Evolutionary conservation across 805 yeast genomes (phyloP).

Genomic region (Zygosaccharomyces siamensis): DNA sequence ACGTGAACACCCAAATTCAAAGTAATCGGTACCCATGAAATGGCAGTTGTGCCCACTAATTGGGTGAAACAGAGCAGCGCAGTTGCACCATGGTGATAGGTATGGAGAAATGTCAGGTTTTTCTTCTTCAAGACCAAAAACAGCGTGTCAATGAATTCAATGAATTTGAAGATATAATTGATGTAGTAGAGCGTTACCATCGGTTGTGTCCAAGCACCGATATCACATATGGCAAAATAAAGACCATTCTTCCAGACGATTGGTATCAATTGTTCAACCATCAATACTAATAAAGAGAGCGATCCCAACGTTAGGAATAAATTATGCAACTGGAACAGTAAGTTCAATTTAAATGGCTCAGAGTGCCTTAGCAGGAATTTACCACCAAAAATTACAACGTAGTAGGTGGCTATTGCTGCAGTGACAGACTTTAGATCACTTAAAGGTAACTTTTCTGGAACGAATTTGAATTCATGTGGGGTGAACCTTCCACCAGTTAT

Average conservation of each 20-base stretch:
- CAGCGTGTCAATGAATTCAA: slow-evolving; percentile 86
- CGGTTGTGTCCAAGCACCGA: slow-evolving; percentile 75
- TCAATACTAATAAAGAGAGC: slow-evolving; percentile 56
- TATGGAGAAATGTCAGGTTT: slow-evolving; percentile 86
- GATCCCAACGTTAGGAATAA: slow-evolving; percentile 67
- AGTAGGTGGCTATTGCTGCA: slow-evolving; percentile 61
- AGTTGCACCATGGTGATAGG: slow-evolving; percentile 98
- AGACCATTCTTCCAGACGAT: slow-evolving; percentile 69
- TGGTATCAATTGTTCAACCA: slow-evolving; percentile 83
- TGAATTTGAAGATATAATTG: slow-evolving; percentile 83
- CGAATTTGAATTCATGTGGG: slow-evolving; percentile 55
- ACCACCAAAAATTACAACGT: slow-evolving; percentile 81
- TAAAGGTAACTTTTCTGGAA: slow-evolving; percentile 60
- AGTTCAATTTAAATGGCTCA: slow-evolving; percentile 68
- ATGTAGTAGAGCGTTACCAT: slow-evolving; percentile 82
- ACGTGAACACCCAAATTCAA: slow-evolving; percentile 91
- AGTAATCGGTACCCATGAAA: slow-evolving; percentile 91
- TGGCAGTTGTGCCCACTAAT: slow-evolving; percentile 82
- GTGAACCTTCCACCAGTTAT: slow-evolving; percentile 26
- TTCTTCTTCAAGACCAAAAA: slow-evolving; percentile 89
- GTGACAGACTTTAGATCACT: slow-evolving; percentile 59
- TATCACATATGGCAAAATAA: slow-evolving; percentile 76
- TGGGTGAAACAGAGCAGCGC: slow-evolving; percentile 92
- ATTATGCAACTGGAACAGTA: slow-evolving; percentile 82
- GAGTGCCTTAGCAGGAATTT: slow-evolving; percentile 53